Percentiles rank a stretch among this genome's conserved stretches.
Conservation (phyloP, 2,329 filamentous ascomycete genomes). For the Aurifilum marmelostoma region DNA sequence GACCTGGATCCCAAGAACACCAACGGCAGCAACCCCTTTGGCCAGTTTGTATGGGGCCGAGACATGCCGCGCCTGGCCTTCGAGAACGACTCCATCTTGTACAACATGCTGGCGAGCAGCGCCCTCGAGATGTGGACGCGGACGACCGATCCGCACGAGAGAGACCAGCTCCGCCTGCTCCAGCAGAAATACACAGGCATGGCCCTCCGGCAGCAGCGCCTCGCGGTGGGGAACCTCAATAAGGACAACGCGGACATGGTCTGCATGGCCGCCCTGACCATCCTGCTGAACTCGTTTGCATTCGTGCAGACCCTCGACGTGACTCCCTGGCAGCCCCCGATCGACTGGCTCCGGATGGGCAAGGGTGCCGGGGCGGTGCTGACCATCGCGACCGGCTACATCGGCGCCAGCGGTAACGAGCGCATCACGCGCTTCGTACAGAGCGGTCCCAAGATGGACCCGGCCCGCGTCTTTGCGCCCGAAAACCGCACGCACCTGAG, state of each 20-base stretch:
- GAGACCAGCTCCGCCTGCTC: slow-evolving; percentile 32
- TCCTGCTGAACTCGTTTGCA: slow-evolving; percentile 43
- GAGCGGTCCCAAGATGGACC: slow-evolving; percentile 38
- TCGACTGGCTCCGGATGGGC: slow-evolving; percentile 43
- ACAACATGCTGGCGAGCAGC: slow-evolving; percentile 42
- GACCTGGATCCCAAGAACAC: slow-evolving; percentile 3
- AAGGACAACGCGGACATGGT: slow-evolving; percentile 40
- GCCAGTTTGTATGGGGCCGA: slow-evolving; percentile 36
- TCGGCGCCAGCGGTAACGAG: slow-evolving; percentile 31
- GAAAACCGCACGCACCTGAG: slow-evolving; percentile 37
- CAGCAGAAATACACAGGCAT: slow-evolving; percentile 43
- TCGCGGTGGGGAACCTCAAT: slow-evolving; percentile 39
- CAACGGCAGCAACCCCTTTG: background rate
- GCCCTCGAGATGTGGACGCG: slow-evolving; percentile 42
- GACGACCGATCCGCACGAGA: slow-evolving; percentile 25
- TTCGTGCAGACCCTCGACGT: slow-evolving; percentile 43
- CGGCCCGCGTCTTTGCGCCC: slow-evolving; percentile 37
- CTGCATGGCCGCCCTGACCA: slow-evolving; percentile 41
- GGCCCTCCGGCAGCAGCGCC: slow-evolving; percentile 42
- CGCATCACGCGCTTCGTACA: slow-evolving; percentile 37
- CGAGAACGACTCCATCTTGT: slow-evolving; percentile 40
- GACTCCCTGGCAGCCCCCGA: slow-evolving; percentile 43
- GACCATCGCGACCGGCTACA: slow-evolving; percentile 33
- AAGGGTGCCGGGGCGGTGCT: slow-evolving; percentile 41
- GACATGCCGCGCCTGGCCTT: slow-evolving; percentile 41